These are phyloP conservation scores for Phytophthora pistaciae DNA, from an alignment of 352 stramenopile genomes.

Conservation along the genomic window DNA sequence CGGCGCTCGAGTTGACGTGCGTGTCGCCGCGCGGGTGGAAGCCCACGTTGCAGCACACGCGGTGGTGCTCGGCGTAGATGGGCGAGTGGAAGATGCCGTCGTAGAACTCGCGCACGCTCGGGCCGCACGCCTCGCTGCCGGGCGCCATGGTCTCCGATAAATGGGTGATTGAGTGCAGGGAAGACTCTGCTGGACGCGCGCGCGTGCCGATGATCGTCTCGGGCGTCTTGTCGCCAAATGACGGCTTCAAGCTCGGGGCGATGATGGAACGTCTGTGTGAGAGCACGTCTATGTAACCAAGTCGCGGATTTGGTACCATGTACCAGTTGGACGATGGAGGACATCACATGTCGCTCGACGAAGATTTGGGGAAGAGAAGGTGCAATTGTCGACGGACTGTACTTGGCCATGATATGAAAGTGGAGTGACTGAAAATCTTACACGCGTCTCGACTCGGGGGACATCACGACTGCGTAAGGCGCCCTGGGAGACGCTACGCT, in stretches of 20 bases:
- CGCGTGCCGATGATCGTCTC: neutral
- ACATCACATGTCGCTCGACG: neutral
- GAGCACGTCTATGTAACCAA: conserved; percentile 16
- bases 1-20: conserved; percentile 31
- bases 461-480: too few relatives aligned
- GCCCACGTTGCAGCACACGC: conserved; percentile 77
- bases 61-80: conserved; percentile 70
- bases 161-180: neutral
- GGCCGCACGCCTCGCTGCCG: conserved; percentile 12
- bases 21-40: conserved; percentile 46
- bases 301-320: neutral
- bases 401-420: too few relatives aligned
- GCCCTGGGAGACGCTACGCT: too few relatives aligned
- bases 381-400: too few relatives aligned
- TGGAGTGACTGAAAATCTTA: too few relatives aligned
- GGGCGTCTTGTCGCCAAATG: conserved; percentile 21
- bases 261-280: neutral
- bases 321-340: neutral
- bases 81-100: conserved; percentile 80
- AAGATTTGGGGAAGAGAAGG: too few relatives aligned
- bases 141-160: conserved; percentile 18
- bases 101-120: conserved; percentile 77
- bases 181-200: neutral
- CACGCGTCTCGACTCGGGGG: too few relatives aligned
- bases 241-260: conserved; percentile 26